Percentiles rank a stretch among this genome's conserved stretches.
phyloP scores from a whole-genome alignment of 345 rosid species.

The Carallia brachiata region DNA sequence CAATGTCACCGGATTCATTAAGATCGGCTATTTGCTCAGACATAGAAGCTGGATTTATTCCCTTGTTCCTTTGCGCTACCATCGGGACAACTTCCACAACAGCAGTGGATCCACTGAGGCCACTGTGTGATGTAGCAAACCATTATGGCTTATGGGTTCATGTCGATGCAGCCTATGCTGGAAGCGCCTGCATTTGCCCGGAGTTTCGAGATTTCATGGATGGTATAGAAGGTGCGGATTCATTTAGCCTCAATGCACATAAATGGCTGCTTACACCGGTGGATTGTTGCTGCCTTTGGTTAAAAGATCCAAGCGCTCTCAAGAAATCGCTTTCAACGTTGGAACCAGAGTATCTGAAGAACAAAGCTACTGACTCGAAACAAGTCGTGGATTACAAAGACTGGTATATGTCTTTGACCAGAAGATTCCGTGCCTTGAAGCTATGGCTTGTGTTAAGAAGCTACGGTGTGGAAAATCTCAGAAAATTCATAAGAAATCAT shows the following conservation, averaged over 20 bases:
- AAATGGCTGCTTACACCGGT: constrained; percentile 50
- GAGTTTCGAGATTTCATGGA: constrained; percentile 43
- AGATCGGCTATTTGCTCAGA: constrained; percentile 18
- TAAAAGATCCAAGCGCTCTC: constrained; percentile 46
- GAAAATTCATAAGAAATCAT: constrained; percentile 33
- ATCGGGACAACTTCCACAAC: constrained; percentile 37
- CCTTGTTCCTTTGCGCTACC: constrained; percentile 37
- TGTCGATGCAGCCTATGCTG: constrained; percentile 53
- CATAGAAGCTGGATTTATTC: constrained; percentile 23
- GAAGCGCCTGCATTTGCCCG: constrained; percentile 47
- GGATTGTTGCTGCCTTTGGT: constrained; percentile 59
- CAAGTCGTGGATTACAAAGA: constrained; percentile 47
- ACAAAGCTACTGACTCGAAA: constrained; percentile 31
- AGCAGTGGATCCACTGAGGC: constrained; percentile 31
- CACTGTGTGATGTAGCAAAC: constrained; percentile 13
- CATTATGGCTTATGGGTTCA: constrained; percentile 44
- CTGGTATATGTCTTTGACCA: constrained; percentile 54
- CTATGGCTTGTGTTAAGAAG: constrained; percentile 49
- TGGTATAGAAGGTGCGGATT: constrained; percentile 45
- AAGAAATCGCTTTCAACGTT: constrained; percentile 33
- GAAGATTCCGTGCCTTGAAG: constrained; percentile 48
- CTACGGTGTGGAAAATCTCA: constrained; percentile 19
- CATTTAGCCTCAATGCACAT: constrained; percentile 52
- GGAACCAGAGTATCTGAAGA: constrained; percentile 42
- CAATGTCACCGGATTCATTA: constrained; percentile 14